phyloP scores from a whole-genome alignment of 1,284 basidiomycete genomes.

The Athelia sp. region DNA sequence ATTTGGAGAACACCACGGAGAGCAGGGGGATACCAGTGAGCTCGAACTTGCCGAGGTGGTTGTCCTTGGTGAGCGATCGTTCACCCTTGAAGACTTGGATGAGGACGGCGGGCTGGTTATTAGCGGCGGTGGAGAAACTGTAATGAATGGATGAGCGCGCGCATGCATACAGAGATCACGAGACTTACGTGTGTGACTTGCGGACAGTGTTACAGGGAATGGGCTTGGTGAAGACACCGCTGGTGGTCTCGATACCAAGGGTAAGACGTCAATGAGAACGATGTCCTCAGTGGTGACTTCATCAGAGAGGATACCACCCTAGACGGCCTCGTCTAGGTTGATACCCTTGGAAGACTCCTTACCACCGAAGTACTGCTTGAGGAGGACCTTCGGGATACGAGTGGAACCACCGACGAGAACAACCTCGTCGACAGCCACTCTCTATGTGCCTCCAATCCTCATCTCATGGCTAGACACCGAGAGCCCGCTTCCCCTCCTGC shows the following conservation, averaged over 20 bases:
- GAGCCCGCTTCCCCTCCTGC: conserved; percentile 64
- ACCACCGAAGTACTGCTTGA: too few relatives aligned
- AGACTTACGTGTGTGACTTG: conserved; percentile 85
- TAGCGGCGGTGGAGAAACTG: conserved; percentile 92
- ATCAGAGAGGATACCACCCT: too few relatives aligned
- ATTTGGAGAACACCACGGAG: conserved; percentile 95
- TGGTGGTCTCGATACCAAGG: conserved; percentile 97
- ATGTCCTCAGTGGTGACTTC: conserved; percentile 81
- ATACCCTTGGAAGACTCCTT: too few relatives aligned
- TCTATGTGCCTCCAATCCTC: too few relatives aligned
- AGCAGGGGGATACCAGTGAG: conserved; percentile 90
- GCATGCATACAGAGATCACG: background rate
- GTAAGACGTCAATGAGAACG: conserved; percentile 95
- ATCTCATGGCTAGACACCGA: conserved; percentile 48
- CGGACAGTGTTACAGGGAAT: conserved; percentile 96
- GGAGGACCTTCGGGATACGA: too few relatives aligned
- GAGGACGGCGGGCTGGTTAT: conserved; percentile 89
- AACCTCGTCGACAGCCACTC: too few relatives aligned
- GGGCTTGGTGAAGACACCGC: conserved; percentile 97
- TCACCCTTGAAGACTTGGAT: conserved; percentile 96
- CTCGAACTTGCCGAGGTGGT: conserved; percentile 96
- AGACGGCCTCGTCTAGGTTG: too few relatives aligned
- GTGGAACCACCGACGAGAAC: too few relatives aligned
- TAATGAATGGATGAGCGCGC: conserved; percentile 3
- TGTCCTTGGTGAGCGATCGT: conserved; percentile 95